phyloP scores from a whole-genome alignment of 352 stramenopile genomes.

The Phytophthora sojae region DNA sequence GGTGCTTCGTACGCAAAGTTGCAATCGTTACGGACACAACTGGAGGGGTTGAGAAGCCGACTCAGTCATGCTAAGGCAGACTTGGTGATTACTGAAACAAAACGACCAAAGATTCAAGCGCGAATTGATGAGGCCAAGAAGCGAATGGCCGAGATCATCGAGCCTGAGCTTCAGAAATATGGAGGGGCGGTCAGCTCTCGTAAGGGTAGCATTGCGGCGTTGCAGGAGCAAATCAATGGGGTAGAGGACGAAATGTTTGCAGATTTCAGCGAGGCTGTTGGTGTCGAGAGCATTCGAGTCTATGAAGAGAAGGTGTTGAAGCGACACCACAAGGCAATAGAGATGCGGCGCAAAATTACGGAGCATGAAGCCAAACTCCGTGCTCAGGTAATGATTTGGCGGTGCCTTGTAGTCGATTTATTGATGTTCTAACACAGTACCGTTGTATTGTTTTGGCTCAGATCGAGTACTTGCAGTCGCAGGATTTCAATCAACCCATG shows the following conservation, averaged over 20 bases:
- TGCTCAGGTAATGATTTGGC: conserved; percentile 59
- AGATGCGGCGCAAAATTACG: conserved; percentile 76
- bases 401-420: not conserved
- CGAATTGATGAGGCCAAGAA: conserved; percentile 65
- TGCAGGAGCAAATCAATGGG: conserved; percentile 72
- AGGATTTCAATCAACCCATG: conserved; percentile 71
- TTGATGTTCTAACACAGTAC: conserved; percentile 13
- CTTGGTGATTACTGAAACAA: conserved; percentile 70
- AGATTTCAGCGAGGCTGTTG: conserved; percentile 80
- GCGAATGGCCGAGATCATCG: conserved; percentile 56
- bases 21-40: conserved; percentile 70
- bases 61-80: conserved; percentile 82
- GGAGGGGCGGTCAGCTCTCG: conserved; percentile 59
- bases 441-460: conserved; percentile 24
- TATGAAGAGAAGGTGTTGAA: conserved; percentile 96
- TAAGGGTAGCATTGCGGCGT: conserved; percentile 42
- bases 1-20: conserved; percentile 74
- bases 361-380: conserved; percentile 87
- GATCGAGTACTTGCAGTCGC: conserved; percentile 70
- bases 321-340: conserved; percentile 71
- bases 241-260: conserved; percentile 89
- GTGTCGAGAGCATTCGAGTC: conserved; percentile 83
- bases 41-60: conserved; percentile 77
- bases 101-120: conserved; percentile 71
- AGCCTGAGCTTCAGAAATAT: conserved; percentile 73